phyloP scores from a whole-genome alignment of 2,329 filamentous ascomycete species.

The Mycosphaerelloides madeirae region DNA sequence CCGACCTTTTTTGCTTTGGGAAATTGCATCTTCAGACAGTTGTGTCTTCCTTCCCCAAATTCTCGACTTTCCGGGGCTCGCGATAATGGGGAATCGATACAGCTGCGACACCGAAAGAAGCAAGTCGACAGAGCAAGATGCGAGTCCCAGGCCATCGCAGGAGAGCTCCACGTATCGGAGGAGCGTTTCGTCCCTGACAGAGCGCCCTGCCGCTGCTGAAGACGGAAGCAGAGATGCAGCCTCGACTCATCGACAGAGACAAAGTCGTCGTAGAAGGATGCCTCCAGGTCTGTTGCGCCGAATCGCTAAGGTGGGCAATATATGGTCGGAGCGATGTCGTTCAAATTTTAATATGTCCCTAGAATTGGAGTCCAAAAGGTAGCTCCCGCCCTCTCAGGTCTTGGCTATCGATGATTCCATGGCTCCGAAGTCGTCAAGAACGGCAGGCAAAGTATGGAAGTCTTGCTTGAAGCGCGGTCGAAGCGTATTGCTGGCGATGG shows the following conservation, averaged over 20 bases:
- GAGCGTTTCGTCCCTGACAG: constrained; percentile 3
- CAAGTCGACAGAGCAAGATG: background rate
- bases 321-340: too few species aligned
- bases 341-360: too few species aligned
- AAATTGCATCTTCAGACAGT: too few species aligned
- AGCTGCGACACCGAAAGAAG: background rate
- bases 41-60: too few species aligned
- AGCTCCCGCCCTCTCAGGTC: constrained; percentile 3
- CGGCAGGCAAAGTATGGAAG: constrained; percentile 13
- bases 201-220: background rate
- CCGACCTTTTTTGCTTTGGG: too few species aligned
- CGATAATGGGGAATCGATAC: too few species aligned
- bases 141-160: too few species aligned
- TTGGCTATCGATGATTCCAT: constrained; percentile 11
- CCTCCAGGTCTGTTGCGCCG: constrained; percentile 12
- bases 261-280: constrained; percentile 8
- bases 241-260: constrained; percentile 8
- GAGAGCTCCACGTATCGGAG: background rate
- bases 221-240: too few species aligned
- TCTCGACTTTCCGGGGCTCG: too few species aligned
- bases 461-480: constrained; percentile 12
- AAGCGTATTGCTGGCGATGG: too few species aligned
- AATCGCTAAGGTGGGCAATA: constrained; percentile 9
- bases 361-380: too few species aligned
- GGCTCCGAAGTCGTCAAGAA: constrained; percentile 12